Conservation (phyloP, 2,329 filamentous ascomycete genomes). For the Colletotrichum lini region DNA sequence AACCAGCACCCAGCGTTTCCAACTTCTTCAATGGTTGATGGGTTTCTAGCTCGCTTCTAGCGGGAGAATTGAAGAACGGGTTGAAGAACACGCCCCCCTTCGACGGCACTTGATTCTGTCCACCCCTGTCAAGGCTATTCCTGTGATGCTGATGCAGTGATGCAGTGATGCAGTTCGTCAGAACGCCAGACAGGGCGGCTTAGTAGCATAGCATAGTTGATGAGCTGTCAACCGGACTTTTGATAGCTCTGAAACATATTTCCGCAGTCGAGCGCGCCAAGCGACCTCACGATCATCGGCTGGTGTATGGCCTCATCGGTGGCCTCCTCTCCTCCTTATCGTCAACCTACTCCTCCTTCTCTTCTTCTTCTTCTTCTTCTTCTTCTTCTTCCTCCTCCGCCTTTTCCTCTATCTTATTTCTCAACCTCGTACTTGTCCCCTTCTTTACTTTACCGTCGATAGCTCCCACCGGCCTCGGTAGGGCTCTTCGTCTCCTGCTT, state of each 20-base stretch:
- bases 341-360: too few relatives aligned
- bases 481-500: background rate
- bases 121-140: background rate
- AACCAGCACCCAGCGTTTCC: too few relatives aligned
- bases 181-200: background rate
- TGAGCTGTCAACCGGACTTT: slow-evolving; percentile 16
- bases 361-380: too few relatives aligned
- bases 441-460: background rate
- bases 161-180: background rate
- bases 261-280: background rate
- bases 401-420: too few relatives aligned
- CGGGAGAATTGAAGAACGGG: background rate
- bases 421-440: too few relatives aligned
- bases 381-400: too few relatives aligned
- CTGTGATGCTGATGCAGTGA: slow-evolving; percentile 6
- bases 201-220: background rate
- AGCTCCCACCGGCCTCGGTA: slow-evolving; percentile 5
- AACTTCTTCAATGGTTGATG: background rate
- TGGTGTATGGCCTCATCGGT: slow-evolving; percentile 1
- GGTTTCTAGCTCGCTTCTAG: slow-evolving; percentile 41
- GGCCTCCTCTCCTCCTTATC: background rate
- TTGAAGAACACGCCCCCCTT: slow-evolving; percentile 4
- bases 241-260: slow-evolving; percentile 18
- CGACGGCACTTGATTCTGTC: background rate
- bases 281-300: slow-evolving; percentile 10